Evolutionary conservation across 148 eudicot species (phyloP).

Genomic region (Beta vulgaris): DNA sequence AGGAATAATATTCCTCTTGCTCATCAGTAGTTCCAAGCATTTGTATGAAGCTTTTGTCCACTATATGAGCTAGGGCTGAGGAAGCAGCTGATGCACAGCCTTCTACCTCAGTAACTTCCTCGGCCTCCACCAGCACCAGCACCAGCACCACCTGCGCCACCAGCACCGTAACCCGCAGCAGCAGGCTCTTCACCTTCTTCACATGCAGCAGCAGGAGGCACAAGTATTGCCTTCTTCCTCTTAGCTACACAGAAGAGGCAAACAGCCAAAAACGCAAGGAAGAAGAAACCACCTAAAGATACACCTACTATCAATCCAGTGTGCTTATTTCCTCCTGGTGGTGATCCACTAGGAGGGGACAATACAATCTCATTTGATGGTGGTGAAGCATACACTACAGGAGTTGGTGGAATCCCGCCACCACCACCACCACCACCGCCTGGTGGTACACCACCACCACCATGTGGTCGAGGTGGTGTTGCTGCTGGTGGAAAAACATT

Average conservation of each 20-base stretch:
- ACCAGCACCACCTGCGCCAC: neutral
- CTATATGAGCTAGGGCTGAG: too few species aligned
- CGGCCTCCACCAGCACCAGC: neutral
- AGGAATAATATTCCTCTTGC: neutral
- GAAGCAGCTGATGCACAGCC: too few species aligned
- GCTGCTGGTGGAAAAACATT: constrained; percentile 19
- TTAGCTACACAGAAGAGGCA: constrained; percentile 53
- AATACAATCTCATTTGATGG: constrained; percentile 26
- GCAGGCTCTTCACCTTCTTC: neutral
- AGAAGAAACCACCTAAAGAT: constrained; percentile 50
- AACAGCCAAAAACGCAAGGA: constrained; percentile 53
- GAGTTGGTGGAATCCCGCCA: constrained; percentile 3
- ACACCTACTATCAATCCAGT: constrained; percentile 42
- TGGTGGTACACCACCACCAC: constrained; percentile 29
- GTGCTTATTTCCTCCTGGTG: constrained; percentile 25
- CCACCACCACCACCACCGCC: neutral
- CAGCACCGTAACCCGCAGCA: neutral
- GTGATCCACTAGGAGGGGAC: neutral
- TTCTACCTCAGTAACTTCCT: neutral
- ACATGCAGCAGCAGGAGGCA: constrained; percentile 30
- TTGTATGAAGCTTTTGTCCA: too few species aligned
- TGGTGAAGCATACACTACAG: constrained; percentile 4
- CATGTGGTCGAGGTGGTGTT: constrained; percentile 25
- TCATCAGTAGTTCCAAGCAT: neutral
- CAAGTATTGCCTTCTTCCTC: constrained; percentile 36